A percentile compares a stretch with the other conserved stretches of the same genome.
These are phyloP conservation scores for Acacia confusa DNA, from an alignment of 306 rosid species.

Conservation along the genomic window DNA sequence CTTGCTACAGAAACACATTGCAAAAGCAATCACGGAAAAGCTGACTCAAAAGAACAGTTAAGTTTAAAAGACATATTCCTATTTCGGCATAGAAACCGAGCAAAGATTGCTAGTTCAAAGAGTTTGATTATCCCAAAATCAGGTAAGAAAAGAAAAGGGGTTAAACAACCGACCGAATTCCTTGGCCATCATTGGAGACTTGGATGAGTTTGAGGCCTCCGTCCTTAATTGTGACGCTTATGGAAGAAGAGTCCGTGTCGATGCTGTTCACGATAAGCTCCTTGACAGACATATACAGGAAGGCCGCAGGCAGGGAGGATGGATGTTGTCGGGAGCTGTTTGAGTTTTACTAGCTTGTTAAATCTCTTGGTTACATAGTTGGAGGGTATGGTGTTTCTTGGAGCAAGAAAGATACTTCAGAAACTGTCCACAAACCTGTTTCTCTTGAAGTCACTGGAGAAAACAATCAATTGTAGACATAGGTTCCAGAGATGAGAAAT, in stretches of 20 bases:
- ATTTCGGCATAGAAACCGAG: neutral
- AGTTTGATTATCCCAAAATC: neutral
- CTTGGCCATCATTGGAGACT: conserved; percentile 92
- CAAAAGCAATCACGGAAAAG: neutral
- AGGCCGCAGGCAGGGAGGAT: conserved; percentile 39
- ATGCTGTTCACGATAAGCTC: conserved; percentile 95
- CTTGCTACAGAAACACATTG: conserved; percentile 36
- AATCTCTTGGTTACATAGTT: conserved; percentile 77
- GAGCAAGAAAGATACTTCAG: conserved; percentile 53
- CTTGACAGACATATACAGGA: conserved; percentile 62
- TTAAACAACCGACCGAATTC: conserved; percentile 45
- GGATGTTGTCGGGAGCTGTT: conserved; percentile 71
- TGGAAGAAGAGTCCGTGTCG: conserved; percentile 75
- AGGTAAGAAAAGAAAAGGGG: neutral
- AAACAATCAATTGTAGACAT: conserved; percentile 31
- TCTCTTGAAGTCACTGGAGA: conserved; percentile 36
- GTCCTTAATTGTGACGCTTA: conserved; percentile 72
- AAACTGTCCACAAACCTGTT: conserved; percentile 26
- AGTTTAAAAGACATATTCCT: neutral
- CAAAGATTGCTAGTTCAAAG: neutral
- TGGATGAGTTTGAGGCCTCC: conserved; percentile 97
- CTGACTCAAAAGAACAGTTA: neutral
- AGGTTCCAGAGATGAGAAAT: conserved; percentile 32
- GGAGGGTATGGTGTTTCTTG: conserved; percentile 61
- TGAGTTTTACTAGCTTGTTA: conserved; percentile 73